Evolutionary conservation across 768 basidiomycete genomes (phyloP).

Genomic region (Sistotremastrum suecicum): DNA sequence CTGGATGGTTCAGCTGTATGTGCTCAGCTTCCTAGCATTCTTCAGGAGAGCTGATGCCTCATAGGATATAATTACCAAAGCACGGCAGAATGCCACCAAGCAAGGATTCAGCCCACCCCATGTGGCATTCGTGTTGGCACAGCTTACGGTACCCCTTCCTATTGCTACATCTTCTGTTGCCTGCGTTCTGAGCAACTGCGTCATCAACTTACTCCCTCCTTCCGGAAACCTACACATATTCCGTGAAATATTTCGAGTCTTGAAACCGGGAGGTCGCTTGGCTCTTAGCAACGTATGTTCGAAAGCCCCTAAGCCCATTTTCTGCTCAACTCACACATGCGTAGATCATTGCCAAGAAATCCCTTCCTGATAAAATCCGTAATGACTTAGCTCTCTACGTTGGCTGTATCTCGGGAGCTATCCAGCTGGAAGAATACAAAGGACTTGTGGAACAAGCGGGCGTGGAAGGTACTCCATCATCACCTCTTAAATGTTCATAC

Average conservation of each 20-base stretch:
- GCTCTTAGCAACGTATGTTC: slow-evolving; percentile 34
- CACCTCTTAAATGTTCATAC: not conserved
- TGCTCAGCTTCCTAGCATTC: not conserved
- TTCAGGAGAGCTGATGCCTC: not conserved
- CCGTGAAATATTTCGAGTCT: slow-evolving; percentile 32
- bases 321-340: not conserved
- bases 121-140: slow-evolving; percentile 32
- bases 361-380: slow-evolving; percentile 27
- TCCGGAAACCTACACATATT: slow-evolving; percentile 28
- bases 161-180: slow-evolving; percentile 34
- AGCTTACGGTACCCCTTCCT: slow-evolving; percentile 30
- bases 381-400: slow-evolving; percentile 27
- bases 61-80: slow-evolving; percentile 37
- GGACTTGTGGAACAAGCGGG: slow-evolving; percentile 24
- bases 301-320: not conserved
- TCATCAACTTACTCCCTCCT: slow-evolving; percentile 33
- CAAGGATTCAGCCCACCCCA: slow-evolving; percentile 31
- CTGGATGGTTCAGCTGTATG: slow-evolving; percentile 36
- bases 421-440: slow-evolving; percentile 24
- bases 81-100: slow-evolving; percentile 29
- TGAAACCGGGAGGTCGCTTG: slow-evolving; percentile 44
- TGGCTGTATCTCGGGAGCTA: slow-evolving; percentile 34
- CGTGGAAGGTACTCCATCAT: slow-evolving; percentile 22
- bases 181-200: slow-evolving; percentile 44
- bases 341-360: slow-evolving; percentile 34